Percentiles rank a stretch among this genome's conserved stretches.
These are phyloP conservation scores for Erodium texanum DNA, from an alignment of 441 rosid species.

Conservation along the genomic window DNA sequence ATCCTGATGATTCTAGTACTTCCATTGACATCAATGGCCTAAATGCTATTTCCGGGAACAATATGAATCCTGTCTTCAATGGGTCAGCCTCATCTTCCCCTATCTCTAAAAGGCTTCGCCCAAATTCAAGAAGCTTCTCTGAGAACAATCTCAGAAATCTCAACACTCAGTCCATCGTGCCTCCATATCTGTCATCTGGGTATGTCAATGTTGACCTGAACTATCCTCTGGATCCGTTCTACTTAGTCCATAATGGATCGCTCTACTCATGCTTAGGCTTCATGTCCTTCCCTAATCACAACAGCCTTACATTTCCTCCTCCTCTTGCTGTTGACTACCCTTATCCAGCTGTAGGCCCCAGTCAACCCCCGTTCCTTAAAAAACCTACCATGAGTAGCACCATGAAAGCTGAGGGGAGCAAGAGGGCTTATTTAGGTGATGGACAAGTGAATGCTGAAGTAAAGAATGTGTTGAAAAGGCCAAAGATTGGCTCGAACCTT, in stretches of 20 bases:
- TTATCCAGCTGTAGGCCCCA: constrained; percentile 15
- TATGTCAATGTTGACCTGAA: constrained; percentile 11
- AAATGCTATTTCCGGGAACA: constrained; percentile 11
- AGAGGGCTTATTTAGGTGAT: constrained; percentile 16
- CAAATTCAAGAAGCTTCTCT: constrained; percentile 15
- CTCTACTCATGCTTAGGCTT: constrained; percentile 15
- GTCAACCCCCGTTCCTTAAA: constrained; percentile 11
- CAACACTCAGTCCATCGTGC: constrained; percentile 12
- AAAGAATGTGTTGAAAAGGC: constrained; percentile 11
- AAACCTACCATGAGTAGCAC: constrained; percentile 13
- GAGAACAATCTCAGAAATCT: constrained; percentile 13
- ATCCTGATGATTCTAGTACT: constrained; percentile 13
- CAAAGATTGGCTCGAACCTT: neutral
- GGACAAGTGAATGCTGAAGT: constrained; percentile 4
- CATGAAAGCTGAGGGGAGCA: constrained; percentile 13
- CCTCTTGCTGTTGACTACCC: constrained; percentile 7
- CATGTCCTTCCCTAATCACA: constrained; percentile 13
- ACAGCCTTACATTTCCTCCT: constrained; percentile 15
- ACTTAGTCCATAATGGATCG: constrained; percentile 12
- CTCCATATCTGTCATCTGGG: constrained; percentile 12
- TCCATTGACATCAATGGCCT: constrained; percentile 7
- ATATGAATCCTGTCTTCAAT: constrained; percentile 6
- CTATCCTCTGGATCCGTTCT: constrained; percentile 12
- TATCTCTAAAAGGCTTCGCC: neutral
- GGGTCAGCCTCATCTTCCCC: neutral